Evolutionary conservation across 176 grass and related monocot species (phyloP), one percentile per base, ranked within the genome.

Genomic region (Oryza australiensis): DNA sequence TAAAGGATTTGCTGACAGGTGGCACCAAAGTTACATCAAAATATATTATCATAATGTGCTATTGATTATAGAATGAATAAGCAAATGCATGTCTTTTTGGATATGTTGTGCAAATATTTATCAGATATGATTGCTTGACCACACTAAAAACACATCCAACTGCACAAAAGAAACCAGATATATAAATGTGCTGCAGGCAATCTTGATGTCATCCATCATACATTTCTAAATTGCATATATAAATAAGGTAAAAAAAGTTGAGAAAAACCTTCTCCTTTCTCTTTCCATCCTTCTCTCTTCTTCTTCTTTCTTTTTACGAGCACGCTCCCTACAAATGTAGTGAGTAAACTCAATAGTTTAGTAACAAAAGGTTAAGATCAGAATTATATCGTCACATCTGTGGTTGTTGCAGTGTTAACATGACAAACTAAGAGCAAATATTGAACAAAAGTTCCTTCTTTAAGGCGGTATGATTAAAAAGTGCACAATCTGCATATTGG

Each of bases 241-340:
- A 5, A 72, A 64, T 4, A 66, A 83, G 42, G 41, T 68, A 9
- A 73, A 55, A 84, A 5, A 40, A 80, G 35, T 78, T 80, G 14
- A 41, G 45, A 77, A 32, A 73, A 79, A 95, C 96, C 91, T 95
- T 99, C 22, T 99, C 96, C 73, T 95, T 82, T 99, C 96, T 90
- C 93, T 95, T 85, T 99, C 96, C 85, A 90, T 95, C 87, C 77
- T 92, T 90, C 42, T 99, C 78, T 99, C 93, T 78, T 99, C 96
- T 88, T 99, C 96, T 80, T 99, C 96, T 94, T 99, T 99, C 89
- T 95, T 99, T 83, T 88, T 99, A 64, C 89, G 89, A 85, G 96
- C 93, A 57, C 90, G 90, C 72, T 99, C 96, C 35, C 95, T 98
- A 66, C 51, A 91, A 82, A 34, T 12, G 22, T 5, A 63, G 11